These are phyloP conservation scores for Russula dissimulans DNA, from an alignment of 768 basidiomycete genomes.

Conservation along the genomic window DNA sequence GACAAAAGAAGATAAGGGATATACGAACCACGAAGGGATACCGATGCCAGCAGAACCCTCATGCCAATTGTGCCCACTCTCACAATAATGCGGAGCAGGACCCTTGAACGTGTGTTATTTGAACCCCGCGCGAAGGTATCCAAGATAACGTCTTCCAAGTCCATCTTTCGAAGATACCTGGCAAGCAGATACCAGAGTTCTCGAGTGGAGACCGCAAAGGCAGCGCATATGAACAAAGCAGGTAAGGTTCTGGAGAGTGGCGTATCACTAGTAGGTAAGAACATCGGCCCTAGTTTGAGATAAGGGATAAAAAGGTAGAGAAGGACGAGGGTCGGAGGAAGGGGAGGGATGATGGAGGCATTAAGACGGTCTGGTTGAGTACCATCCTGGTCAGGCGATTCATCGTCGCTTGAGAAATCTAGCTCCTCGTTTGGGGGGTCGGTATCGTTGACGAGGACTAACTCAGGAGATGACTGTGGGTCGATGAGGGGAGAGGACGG, in stretches of 20 bases:
- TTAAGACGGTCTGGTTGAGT: constrained; percentile 22
- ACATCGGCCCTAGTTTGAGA: constrained; percentile 62
- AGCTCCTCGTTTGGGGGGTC: constrained; percentile 31
- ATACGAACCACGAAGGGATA: constrained; percentile 57
- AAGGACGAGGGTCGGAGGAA: constrained; percentile 49
- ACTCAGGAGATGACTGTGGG: constrained; percentile 31
- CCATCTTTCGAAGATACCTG: constrained; percentile 54
- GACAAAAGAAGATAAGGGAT: constrained; percentile 14
- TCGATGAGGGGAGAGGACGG: constrained; percentile 2
- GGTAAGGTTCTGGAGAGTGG: constrained; percentile 44
- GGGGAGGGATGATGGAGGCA: constrained; percentile 40
- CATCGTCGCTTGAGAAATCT: constrained; percentile 37
- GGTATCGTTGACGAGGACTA: constrained; percentile 53
- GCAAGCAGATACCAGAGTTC: constrained; percentile 76
- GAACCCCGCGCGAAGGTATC: constrained; percentile 49
- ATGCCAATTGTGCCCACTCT: constrained; percentile 37
- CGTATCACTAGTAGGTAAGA: constrained; percentile 40
- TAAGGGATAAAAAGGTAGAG: constrained; percentile 62
- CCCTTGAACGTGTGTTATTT: constrained; percentile 41
- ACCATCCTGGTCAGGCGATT: constrained; percentile 29
- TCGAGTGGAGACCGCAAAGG: constrained; percentile 49
- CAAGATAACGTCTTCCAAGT: constrained; percentile 56
- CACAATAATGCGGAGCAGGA: constrained; percentile 36
- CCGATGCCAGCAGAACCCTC: constrained; percentile 43
- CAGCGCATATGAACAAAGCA: constrained; percentile 43